These are phyloP conservation scores for Thraustochytrium sp. DNA, from an alignment of 352 stramenopile genomes.

Conservation along the genomic window DNA sequence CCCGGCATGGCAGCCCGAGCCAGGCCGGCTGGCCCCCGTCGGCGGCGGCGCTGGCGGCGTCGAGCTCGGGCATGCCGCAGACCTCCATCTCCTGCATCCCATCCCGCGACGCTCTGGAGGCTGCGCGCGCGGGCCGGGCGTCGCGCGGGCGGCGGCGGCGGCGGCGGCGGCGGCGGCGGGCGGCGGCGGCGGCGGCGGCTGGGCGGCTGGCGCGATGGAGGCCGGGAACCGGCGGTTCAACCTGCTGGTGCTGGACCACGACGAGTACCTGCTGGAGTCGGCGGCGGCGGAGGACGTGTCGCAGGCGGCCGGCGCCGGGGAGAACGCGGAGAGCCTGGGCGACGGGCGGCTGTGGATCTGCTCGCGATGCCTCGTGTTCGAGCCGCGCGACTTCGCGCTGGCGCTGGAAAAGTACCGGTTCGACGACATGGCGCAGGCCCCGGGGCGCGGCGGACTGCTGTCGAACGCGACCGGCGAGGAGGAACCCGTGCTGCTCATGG, in stretches of 20 bases:
- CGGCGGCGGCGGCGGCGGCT: background rate
- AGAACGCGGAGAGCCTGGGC: background rate
- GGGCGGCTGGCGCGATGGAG: background rate
- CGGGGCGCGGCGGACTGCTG: conserved; percentile 61
- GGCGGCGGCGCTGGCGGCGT: no score
- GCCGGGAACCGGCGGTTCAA: conserved; percentile 64
- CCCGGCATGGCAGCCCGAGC: no score
- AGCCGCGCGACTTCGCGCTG: conserved; percentile 63
- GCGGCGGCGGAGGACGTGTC: background rate
- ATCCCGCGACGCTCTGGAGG: no score
- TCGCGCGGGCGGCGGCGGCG: background rate
- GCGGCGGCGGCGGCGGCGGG: background rate
- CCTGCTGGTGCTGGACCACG: conserved; percentile 78
- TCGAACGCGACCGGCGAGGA: conserved; percentile 59
- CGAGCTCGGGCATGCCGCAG: background rate
- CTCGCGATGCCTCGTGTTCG: conserved; percentile 77
- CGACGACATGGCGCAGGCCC: conserved; percentile 45
- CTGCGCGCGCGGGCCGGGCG: no score
- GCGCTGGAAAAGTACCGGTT: conserved; percentile 69
- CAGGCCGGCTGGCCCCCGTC: background rate
- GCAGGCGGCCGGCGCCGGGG: background rate
- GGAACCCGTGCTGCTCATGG: conserved; percentile 66
- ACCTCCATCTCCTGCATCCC: no score
- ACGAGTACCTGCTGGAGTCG: conserved; percentile 76
- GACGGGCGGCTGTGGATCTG: conserved; percentile 63